Percentiles rank a stretch among this genome's conserved stretches.
phyloP scores from a whole-genome alignment of 2,329 filamentous ascomycete species.

The Ambrosiella beaveri region DNA sequence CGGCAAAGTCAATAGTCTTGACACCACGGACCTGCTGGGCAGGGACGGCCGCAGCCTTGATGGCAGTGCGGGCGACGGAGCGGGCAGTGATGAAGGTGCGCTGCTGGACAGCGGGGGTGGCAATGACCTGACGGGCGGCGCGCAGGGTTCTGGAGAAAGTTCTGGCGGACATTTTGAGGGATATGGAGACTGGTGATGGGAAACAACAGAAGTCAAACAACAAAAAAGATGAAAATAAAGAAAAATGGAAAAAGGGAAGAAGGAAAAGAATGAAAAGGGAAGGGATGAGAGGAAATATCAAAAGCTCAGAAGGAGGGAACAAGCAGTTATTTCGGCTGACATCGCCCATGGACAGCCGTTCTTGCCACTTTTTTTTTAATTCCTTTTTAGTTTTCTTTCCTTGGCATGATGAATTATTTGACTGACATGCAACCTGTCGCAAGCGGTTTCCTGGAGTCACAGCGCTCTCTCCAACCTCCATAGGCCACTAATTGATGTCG shows the following conservation, averaged over 20 bases:
- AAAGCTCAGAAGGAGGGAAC: constrained; percentile 4
- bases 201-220: constrained; percentile 12
- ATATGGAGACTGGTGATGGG: constrained; percentile 17
- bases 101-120: constrained; percentile 38
- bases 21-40: constrained; percentile 66
- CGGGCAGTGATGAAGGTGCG: constrained; percentile 46
- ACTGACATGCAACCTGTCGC: neutral
- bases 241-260: constrained; percentile 2
- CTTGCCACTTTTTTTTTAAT: constrained; percentile 2
- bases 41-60: constrained; percentile 32
- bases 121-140: constrained; percentile 44
- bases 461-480: neutral
- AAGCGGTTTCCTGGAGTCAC: neutral
- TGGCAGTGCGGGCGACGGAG: constrained; percentile 36
- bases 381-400: constrained; percentile 5
- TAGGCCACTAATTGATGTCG: neutral
- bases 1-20: constrained; percentile 99
- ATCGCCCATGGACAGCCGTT: neutral
- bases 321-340: constrained; percentile 1
- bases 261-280: constrained; percentile 3
- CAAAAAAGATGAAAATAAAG: constrained; percentile 6
- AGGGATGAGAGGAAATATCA: constrained; percentile 6
- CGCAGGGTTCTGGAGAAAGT: constrained; percentile 52
- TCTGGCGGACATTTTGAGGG: constrained; percentile 53
- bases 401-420: neutral